Evolutionary conservation across 129 eudicot genomes (phyloP).

Genomic region (Apium graveolens): DNA sequence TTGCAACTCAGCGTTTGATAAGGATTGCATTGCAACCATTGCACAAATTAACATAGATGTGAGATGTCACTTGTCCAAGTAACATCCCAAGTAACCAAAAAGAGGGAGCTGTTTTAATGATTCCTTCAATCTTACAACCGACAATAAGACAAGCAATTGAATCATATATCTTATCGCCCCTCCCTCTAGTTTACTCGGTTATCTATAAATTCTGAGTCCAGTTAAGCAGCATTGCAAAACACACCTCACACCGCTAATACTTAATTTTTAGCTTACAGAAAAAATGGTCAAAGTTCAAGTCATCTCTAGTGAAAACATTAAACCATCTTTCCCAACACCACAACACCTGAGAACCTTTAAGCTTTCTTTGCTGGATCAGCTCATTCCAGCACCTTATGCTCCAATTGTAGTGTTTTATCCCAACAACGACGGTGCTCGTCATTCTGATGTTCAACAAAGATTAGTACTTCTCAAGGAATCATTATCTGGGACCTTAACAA

Average conservation of each 20-base stretch:
- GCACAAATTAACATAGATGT: no score
- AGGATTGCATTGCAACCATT: background rate
- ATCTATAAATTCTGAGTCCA: slow-evolving; percentile 17
- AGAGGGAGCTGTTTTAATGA: no score
- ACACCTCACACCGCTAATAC: slow-evolving; percentile 46
- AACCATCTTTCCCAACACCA: slow-evolving; percentile 72
- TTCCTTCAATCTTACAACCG: background rate
- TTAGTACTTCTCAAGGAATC: slow-evolving; percentile 33
- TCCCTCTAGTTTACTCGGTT: background rate
- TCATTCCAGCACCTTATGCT: slow-evolving; percentile 72
- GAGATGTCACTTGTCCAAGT: background rate
- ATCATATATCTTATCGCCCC: background rate
- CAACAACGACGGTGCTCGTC: slow-evolving; percentile 19
- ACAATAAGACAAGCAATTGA: background rate
- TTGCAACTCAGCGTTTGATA: background rate
- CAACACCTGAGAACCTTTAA: slow-evolving; percentile 42
- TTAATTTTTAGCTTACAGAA: slow-evolving; percentile 28
- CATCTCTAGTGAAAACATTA: slow-evolving; percentile 43
- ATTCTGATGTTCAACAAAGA: slow-evolving; percentile 22
- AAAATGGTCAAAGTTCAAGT: slow-evolving; percentile 30
- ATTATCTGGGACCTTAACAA: slow-evolving; percentile 44
- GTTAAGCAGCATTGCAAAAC: slow-evolving; percentile 4
- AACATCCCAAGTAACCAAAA: background rate
- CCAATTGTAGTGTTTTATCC: slow-evolving; percentile 57
- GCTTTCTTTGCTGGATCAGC: slow-evolving; percentile 58